Evolutionary conservation across 257 asterid genomes (phyloP), one percentile per base, ranked within the genome.

Genomic region (Solanum pinnatisectum): DNA sequence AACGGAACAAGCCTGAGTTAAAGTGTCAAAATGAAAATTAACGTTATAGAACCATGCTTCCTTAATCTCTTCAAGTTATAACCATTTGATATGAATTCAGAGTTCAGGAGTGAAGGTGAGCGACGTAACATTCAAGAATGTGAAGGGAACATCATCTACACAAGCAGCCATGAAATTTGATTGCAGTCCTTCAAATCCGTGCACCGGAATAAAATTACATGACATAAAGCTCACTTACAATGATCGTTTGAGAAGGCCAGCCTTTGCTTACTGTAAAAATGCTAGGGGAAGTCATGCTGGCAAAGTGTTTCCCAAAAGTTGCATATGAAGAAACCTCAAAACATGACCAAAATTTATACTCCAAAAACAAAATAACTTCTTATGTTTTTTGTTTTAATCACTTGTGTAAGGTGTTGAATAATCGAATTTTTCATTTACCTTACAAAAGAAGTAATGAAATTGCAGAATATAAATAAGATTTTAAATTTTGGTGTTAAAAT

Each of bases 111-210:
- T 95, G 89, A 91, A 89, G 86, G 93, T 95, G 79, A 95, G 96
- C 79, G 90, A 91, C 23, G 94, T 94, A 27, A 88, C 89, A 30
- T 94, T 91, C 89, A 91, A 27, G 42, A 94, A 94, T 90, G 94
- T 95, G 85, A 93, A 89, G 89, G 98, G 98, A 6, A 94, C 98
- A 3, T 94, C 95, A 3, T 65, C 98, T 5, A 94, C 97, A 16
- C 98, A 92, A 87, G 91, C 92, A 6, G 98, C 95, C 13, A 91
- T 95, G 89, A 92, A 90, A 33, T 95, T 95, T 83, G 90, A 87
- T 18, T 94, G 98, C 90, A 95, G 98, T 60, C 23, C 90, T 4
- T 88, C 91, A 5, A 92, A 89, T 44, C 96, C 96, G 3, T 94
- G 98, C 89, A 78, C 70, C 12, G 97, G 98, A 49, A 93, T 95